These are phyloP conservation scores for Escallonia rubra DNA, from an alignment of 129 eudicot genomes.

Conservation along the genomic window DNA sequence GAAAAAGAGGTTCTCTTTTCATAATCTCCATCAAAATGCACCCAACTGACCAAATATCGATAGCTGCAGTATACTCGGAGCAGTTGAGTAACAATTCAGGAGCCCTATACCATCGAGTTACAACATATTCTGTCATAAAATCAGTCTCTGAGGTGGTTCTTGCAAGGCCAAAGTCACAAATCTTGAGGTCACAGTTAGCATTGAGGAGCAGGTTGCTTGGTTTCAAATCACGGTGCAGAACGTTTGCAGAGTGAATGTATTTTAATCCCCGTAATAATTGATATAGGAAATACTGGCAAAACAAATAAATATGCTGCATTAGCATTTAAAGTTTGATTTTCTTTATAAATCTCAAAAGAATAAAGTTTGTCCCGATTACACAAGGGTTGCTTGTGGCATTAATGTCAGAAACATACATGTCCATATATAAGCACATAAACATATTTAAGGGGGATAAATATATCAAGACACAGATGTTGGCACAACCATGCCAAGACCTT, in stretches of 20 bases:
- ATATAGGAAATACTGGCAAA: constrained; percentile 75
- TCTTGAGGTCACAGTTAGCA: constrained; percentile 90
- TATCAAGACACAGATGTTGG: no score
- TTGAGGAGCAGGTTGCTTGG: constrained; percentile 89
- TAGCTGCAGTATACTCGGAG: constrained; percentile 91
- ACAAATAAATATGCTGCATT: neutral
- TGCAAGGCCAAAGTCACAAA: constrained; percentile 94
- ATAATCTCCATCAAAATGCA: constrained; percentile 90
- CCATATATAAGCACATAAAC: no score
- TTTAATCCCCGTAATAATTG: constrained; percentile 81
- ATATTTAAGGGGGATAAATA: no score
- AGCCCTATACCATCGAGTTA: constrained; percentile 92
- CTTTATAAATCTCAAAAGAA: neutral
- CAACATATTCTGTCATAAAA: constrained; percentile 93
- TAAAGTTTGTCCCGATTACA: neutral
- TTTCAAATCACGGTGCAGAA: constrained; percentile 85
- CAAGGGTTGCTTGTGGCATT: neutral
- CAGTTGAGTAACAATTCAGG: constrained; percentile 86
- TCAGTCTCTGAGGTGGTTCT: constrained; percentile 89
- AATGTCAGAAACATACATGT: neutral
- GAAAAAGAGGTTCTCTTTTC: constrained; percentile 77
- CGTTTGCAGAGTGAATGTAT: constrained; percentile 84
- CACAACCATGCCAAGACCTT: no score
- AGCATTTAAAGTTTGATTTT: neutral
- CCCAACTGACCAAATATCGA: constrained; percentile 96